Evolutionary conservation across 345 rosid species (phyloP).

Genomic region (Camelina sativa): DNA sequence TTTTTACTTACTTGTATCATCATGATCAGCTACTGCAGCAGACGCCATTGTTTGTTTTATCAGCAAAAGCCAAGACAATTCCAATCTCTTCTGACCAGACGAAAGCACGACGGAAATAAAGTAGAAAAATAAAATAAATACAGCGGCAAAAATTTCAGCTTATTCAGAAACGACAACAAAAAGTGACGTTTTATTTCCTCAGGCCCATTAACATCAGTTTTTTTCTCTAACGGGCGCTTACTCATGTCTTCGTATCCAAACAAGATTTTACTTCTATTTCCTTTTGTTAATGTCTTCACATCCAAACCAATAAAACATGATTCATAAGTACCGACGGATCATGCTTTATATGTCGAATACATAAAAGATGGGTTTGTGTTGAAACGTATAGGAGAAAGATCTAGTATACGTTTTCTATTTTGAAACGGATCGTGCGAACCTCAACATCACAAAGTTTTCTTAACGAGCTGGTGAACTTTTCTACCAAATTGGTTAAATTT

Average conservation of each 20-base stretch:
- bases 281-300: too few relatives aligned
- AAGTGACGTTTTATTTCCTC: conserved; percentile 6
- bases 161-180: conserved; percentile 21
- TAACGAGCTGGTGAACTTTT: not conserved
- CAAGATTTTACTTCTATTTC: not conserved
- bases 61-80: conserved; percentile 20
- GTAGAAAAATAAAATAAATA: not conserved
- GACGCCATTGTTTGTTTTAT: conserved; percentile 49
- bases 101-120: not conserved
- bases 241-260: not conserved
- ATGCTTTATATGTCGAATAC: too few relatives aligned
- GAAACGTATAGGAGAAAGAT: too few relatives aligned
- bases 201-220: conserved; percentile 30
- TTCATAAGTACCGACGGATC: too few relatives aligned
- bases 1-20: conserved; percentile 26
- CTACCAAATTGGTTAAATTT: too few relatives aligned
- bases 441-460: not conserved
- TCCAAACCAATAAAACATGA: too few relatives aligned
- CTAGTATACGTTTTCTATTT: too few relatives aligned
- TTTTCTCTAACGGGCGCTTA: conserved; percentile 25
- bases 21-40: conserved; percentile 30
- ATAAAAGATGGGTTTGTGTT: too few relatives aligned
- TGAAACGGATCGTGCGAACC: too few relatives aligned
- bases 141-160: conserved; percentile 14
- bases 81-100: conserved; percentile 36